Evolutionary conservation across 495 filamentous ascomycete species (phyloP), one percentile per base, ranked within the genome.

Genomic region (Penicillium canariense): DNA sequence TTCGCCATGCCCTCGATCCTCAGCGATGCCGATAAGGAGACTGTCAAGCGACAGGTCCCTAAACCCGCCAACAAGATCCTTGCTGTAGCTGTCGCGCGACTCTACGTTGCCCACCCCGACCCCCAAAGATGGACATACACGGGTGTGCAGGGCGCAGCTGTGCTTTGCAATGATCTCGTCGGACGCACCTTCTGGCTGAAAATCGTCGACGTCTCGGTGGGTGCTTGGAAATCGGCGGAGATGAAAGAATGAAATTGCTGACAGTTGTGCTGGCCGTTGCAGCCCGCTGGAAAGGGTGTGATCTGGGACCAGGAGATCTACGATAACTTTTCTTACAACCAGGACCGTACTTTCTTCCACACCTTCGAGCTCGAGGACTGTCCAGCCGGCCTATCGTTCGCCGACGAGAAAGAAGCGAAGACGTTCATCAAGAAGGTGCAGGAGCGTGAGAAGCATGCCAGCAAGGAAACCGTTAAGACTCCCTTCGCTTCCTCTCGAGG

Each of bases 291-390:
- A 69, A 83, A 87, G 61, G 94, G 95, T 44, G 95, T 98, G 23
- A 87, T 98, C 60, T 98, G 94, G 94, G 94, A 98, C 66, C 91
- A 97, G 73, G 94, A 98, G 69, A 87, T 97, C 60, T 97, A 92
- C 68, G 91, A 98, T 48, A 87, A 84, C 40, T 97, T 96, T 76
- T 80, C 79, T 32, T 98, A 97, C 73, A 94, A 96, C 67, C 90
- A 94, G 62, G 95, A 98, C 68, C 87, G 94, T 44, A 90, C 87
- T 28, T 98, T 97, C 70, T 97, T 98, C 73, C 92, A 97, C 68
- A 89, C 90, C 4, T 97, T 98, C 65, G 94, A 97, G 72, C 82
- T 96, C 40, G 91, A 97, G 67, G 83, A 91, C 28, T 96, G 90
- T 65, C 76, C 93, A 52, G 94, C 90, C 11, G 94, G 87, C 2